A percentile compares a stretch with the other conserved stretches of the same genome.
Conservation (phyloP, 805 yeast genomes). For the Lipomyces sp. region DNA sequence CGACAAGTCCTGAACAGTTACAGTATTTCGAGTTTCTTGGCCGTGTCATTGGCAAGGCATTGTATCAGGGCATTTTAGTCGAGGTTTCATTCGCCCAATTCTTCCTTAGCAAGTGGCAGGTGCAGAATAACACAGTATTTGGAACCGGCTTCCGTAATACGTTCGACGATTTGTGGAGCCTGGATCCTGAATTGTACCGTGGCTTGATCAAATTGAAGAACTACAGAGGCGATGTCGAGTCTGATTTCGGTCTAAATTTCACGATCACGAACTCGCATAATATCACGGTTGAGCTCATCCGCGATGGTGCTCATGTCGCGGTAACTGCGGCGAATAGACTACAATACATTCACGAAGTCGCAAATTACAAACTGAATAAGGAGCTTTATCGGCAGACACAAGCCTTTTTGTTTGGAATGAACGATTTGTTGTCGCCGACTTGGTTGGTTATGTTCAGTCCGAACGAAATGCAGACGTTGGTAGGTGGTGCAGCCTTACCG, state of each 20-base stretch:
- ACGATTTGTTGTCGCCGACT: constrained; percentile 64
- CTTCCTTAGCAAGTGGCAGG: constrained; percentile 70
- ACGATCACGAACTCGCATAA: constrained; percentile 49
- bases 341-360: constrained; percentile 74
- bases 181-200: constrained; percentile 69
- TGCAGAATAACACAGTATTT: constrained; percentile 19
- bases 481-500: constrained; percentile 75
- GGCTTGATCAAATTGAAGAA: constrained; percentile 66
- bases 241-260: constrained; percentile 65
- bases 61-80: constrained; percentile 79
- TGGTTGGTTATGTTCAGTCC: constrained; percentile 90
- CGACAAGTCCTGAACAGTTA: constrained; percentile 43
- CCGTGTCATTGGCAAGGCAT: constrained; percentile 81
- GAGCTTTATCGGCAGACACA: constrained; percentile 62
- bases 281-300: constrained; percentile 60
- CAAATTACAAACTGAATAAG: constrained; percentile 77
- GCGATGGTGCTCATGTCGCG: constrained; percentile 59
- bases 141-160: constrained; percentile 51
- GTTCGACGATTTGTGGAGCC: constrained; percentile 75
- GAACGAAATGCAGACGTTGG: constrained; percentile 77
- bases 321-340: constrained; percentile 67
- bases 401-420: constrained; percentile 71
- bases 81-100: constrained; percentile 87
- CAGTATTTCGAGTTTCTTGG: constrained; percentile 68
- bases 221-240: constrained; percentile 60